These are phyloP conservation scores for Botryosphaeria dothidea DNA, from an alignment of 2,329 filamentous ascomycete species.

Conservation along the genomic window DNA sequence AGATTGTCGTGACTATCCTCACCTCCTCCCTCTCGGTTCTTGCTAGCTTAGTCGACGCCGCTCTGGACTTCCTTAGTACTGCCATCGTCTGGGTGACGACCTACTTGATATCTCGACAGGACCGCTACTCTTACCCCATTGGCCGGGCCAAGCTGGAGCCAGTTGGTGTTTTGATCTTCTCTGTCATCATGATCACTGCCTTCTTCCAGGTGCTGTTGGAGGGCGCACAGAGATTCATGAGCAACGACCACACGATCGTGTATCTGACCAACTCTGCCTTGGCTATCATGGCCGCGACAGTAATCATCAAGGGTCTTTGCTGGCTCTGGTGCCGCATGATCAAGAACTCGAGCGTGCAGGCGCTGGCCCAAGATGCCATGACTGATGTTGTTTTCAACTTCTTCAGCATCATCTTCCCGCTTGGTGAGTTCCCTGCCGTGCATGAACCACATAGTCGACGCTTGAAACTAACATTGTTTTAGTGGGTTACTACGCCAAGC, in stretches of 20 bases:
- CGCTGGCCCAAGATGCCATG: conserved; percentile 67
- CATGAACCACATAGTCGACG: not conserved
- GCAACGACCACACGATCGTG: conserved; percentile 67
- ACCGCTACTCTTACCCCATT: conserved; percentile 77
- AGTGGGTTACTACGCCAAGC: conserved; percentile 71
- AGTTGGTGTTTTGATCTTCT: conserved; percentile 78
- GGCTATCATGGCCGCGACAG: conserved; percentile 76
- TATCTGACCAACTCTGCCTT: conserved; percentile 72
- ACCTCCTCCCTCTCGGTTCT: conserved; percentile 81
- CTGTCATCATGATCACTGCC: conserved; percentile 82
- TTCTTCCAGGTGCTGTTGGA: conserved; percentile 77
- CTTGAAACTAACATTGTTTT: conserved; percentile 12
- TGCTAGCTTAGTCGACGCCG: conserved; percentile 76
- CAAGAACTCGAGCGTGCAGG: conserved; percentile 82
- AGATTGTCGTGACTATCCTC: conserved; percentile 73
- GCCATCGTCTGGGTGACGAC: conserved; percentile 80
- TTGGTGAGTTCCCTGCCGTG: conserved; percentile 50
- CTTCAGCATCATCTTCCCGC: conserved; percentile 84
- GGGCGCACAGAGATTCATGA: conserved; percentile 65
- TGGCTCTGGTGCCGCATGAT: conserved; percentile 89
- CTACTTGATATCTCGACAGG: conserved; percentile 69
- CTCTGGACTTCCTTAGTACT: conserved; percentile 78
- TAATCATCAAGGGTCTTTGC: conserved; percentile 77
- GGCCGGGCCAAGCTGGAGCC: conserved; percentile 76
- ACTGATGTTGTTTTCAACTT: conserved; percentile 88